These are phyloP conservation scores for Sporothrix pallida DNA, from an alignment of 2,329 filamentous ascomycete genomes.

Conservation along the genomic window DNA sequence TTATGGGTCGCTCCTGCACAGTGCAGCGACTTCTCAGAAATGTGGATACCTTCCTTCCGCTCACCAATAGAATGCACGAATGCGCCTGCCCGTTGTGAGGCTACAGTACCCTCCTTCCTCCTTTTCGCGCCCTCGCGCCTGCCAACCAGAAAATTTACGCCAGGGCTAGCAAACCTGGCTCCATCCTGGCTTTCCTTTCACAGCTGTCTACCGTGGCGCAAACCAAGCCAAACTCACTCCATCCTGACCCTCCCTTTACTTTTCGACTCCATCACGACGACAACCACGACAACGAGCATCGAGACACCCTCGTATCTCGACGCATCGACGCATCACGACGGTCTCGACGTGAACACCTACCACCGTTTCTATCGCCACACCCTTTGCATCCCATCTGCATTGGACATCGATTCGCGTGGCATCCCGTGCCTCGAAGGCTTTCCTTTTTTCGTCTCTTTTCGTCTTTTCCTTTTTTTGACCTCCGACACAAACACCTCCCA, in stretches of 20 bases:
- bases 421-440: constrained; percentile 7
- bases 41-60: neutral
- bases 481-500: neutral
- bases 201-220: constrained; percentile 30
- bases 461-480: neutral
- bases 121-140: constrained; percentile 9
- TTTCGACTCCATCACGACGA: neutral
- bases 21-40: constrained; percentile 2
- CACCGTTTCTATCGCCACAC: neutral
- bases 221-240: neutral
- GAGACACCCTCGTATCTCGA: neutral
- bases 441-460: constrained; percentile 6
- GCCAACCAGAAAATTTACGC: constrained; percentile 32
- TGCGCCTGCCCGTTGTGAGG: neutral
- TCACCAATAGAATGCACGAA: constrained; percentile 8
- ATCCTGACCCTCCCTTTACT: neutral
- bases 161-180: constrained; percentile 28
- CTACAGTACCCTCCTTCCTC: constrained; percentile 26
- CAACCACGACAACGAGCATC: constrained; percentile 9
- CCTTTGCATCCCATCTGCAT: constrained; percentile 1
- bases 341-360: constrained; percentile 4
- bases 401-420: constrained; percentile 11
- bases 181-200: constrained; percentile 9
- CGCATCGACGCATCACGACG: neutral
- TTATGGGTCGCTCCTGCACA: neutral